phyloP scores from a whole-genome alignment of 179 eudicot species.

The Beta lomatogona region DNA sequence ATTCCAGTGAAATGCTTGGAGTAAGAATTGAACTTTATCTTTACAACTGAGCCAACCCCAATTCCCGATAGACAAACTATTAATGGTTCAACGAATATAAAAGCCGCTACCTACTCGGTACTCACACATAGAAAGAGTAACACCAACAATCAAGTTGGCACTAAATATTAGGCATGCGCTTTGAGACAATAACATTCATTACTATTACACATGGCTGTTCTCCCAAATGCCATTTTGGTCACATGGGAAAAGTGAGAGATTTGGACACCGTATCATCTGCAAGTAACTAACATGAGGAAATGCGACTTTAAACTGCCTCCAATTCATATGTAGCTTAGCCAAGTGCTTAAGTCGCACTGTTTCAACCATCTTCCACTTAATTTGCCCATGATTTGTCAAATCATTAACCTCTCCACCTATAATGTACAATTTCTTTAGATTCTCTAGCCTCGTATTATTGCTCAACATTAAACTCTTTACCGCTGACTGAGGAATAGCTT shows the following conservation, averaged over 20 bases:
- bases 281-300: constrained; percentile 9
- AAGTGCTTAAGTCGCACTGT: neutral
- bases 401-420: constrained; percentile 4
- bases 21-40: too few species aligned
- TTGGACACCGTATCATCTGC: neutral
- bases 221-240: constrained; percentile 3
- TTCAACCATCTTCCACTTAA: neutral
- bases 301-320: neutral
- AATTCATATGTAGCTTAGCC: neutral
- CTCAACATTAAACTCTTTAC: neutral
- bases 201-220: too few species aligned
- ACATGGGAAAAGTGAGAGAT: neutral
- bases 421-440: constrained; percentile 5
- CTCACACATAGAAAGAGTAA: too few species aligned
- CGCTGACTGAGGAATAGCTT: neutral
- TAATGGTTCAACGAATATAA: too few species aligned
- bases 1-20: too few species aligned
- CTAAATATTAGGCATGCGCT: too few species aligned
- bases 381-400: neutral
- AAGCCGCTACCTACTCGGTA: too few species aligned
- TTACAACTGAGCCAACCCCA: too few species aligned
- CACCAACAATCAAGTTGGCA: too few species aligned
- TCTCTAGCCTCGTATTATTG: too few species aligned
- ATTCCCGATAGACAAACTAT: too few species aligned
- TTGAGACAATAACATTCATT: too few species aligned